These are phyloP conservation scores for Picochlorum sp. DNA, from an alignment of 139 green algal genomes.

Conservation along the genomic window DNA sequence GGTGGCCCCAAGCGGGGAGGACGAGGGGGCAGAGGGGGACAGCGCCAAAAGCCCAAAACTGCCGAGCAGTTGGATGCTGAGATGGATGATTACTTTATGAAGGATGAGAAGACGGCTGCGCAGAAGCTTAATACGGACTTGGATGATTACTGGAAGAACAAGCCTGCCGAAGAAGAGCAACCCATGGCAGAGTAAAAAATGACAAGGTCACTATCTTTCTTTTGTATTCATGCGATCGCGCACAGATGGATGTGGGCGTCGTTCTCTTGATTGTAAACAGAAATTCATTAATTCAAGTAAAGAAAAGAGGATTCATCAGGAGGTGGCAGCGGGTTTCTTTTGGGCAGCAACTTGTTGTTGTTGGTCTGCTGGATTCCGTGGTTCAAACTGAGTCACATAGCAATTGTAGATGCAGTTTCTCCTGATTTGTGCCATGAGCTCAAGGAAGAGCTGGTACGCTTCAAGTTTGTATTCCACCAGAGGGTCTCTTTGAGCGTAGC, in stretches of 20 bases:
- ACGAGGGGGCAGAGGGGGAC: background rate
- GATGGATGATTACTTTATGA: constrained; percentile 34
- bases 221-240: background rate
- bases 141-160: constrained; percentile 28
- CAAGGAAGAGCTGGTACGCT: constrained; percentile 81
- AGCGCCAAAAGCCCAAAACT: constrained; percentile 9
- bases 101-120: constrained; percentile 16
- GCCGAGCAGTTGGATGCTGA: constrained; percentile 27
- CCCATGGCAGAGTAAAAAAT: background rate
- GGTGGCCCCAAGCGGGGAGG: background rate
- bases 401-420: constrained; percentile 99
- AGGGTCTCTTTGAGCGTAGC: constrained; percentile 84
- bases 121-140: constrained; percentile 22
- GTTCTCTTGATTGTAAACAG: too few relatives aligned
- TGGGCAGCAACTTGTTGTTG: background rate
- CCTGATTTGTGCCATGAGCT: constrained; percentile 82
- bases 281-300: background rate
- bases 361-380: background rate
- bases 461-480: constrained; percentile 99
- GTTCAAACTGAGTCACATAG: constrained; percentile 13
- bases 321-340: background rate
- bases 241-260: too few relatives aligned
- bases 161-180: constrained; percentile 1
- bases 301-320: constrained; percentile 7
- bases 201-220: background rate